These are phyloP conservation scores for Gentiana straminea DNA, from an alignment of 257 asterid genomes.

Conservation along the genomic window DNA sequence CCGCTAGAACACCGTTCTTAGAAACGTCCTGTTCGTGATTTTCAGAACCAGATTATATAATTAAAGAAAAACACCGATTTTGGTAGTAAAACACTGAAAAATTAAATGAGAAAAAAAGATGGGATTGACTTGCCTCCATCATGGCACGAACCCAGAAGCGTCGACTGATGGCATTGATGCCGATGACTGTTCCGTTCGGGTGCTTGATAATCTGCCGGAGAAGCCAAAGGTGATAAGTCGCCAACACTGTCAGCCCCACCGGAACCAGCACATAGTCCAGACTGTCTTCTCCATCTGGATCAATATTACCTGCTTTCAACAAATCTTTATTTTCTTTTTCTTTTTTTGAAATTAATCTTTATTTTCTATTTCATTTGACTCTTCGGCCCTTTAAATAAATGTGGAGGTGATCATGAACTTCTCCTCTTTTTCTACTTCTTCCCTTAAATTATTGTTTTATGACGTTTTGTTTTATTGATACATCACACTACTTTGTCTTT, in stretches of 20 bases:
- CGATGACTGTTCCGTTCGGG: slow-evolving; percentile 70
- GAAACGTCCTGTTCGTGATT: too few species aligned
- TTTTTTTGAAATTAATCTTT: too few species aligned
- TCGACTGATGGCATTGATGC: slow-evolving; percentile 81
- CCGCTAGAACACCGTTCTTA: slow-evolving; percentile 1
- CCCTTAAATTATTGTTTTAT: too few species aligned
- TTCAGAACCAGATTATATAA: too few species aligned
- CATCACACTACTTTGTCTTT: too few species aligned
- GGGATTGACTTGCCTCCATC: slow-evolving; percentile 56
- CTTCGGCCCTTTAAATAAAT: too few species aligned
- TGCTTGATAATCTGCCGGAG: slow-evolving; percentile 46
- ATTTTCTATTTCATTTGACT: too few species aligned
- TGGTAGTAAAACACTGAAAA: background rate
- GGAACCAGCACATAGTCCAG: slow-evolving; percentile 73
- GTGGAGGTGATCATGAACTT: too few species aligned
- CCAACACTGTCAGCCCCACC: slow-evolving; percentile 44
- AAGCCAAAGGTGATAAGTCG: slow-evolving; percentile 68
- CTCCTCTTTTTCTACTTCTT: too few species aligned
- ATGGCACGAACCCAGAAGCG: slow-evolving; percentile 83
- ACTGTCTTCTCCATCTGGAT: slow-evolving; percentile 39
- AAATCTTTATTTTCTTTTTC: too few species aligned
- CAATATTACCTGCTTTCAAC: too few species aligned
- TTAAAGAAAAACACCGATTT: background rate
- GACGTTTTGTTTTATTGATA: too few species aligned
- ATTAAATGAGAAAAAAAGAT: background rate